Conservation (phyloP, 208 protist species). For the Novymonas esmeraldas region DNA sequence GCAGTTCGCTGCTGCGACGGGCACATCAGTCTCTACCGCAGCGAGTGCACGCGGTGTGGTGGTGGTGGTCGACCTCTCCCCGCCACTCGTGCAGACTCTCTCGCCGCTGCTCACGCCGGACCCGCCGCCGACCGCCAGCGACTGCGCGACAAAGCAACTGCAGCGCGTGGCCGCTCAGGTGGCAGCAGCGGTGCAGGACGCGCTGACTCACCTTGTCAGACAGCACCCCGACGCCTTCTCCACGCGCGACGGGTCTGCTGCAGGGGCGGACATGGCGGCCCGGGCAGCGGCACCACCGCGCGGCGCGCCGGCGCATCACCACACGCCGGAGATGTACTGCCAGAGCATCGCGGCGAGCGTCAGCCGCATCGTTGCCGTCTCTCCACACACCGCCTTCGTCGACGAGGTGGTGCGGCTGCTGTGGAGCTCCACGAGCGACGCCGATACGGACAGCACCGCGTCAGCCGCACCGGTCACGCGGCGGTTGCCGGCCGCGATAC, state of each 20-base stretch:
- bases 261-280: too few species aligned
- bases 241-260: too few species aligned
- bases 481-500: constrained; percentile 6
- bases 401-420: constrained; percentile 64
- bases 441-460: background rate
- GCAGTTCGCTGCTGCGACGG: background rate
- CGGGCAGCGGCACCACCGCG: background rate
- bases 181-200: constrained; percentile 32
- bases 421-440: constrained; percentile 6
- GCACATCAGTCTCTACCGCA: background rate
- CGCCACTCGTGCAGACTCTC: background rate
- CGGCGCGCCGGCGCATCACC: background rate
- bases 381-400: constrained; percentile 47
- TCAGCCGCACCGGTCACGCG: background rate
- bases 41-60: constrained; percentile 28
- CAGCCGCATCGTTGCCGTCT: constrained; percentile 51
- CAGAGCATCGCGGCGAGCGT: constrained; percentile 74
- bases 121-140: background rate
- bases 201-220: constrained; percentile 43
- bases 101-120: background rate
- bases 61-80: constrained; percentile 40
- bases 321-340: constrained; percentile 27
- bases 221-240: constrained; percentile 61
- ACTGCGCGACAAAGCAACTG: background rate
- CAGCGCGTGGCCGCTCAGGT: constrained; percentile 25